Conservation (phyloP, 768 basidiomycete genomes). For the Serendipita sp. region DNA sequence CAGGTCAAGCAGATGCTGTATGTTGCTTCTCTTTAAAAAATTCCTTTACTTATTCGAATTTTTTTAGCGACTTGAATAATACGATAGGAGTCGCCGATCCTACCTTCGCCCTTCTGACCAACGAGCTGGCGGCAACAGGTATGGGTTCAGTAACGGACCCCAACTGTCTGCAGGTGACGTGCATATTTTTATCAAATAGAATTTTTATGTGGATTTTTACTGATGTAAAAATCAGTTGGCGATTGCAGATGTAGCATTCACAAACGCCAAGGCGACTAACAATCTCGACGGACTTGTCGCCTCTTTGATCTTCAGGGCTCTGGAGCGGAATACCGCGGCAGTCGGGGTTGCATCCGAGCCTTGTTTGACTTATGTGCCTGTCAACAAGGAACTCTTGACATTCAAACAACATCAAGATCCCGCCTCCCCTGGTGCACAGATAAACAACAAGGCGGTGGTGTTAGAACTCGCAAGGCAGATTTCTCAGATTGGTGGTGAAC, state of each 20-base stretch:
- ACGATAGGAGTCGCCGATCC: not conserved
- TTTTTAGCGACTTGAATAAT: constrained; percentile 5
- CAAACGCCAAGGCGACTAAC: not conserved
- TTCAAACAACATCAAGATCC: constrained; percentile 5
- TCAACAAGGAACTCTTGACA: not conserved
- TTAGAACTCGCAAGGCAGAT: constrained; percentile 2
- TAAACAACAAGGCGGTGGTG: not conserved
- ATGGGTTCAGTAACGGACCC: constrained; percentile 3
- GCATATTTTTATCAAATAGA: not conserved
- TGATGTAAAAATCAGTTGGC: not conserved
- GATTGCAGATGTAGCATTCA: not conserved
- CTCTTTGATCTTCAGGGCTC: not conserved
- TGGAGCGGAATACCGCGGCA: not conserved
- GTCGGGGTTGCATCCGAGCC: not conserved
- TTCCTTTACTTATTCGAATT: not conserved
- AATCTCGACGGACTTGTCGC: not conserved
- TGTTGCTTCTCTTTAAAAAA: not conserved
- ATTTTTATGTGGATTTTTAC: not conserved
- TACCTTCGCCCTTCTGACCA: not conserved
- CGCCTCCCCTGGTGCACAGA: not conserved
- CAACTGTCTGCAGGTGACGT: not conserved
- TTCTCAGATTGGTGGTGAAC: not conserved
- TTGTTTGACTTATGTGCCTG: not conserved
- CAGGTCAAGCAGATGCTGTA: constrained; percentile 6
- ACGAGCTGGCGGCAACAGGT: not conserved